Percentiles rank a stretch among this genome's conserved stretches.
These are phyloP conservation scores for Heliocybe sulcata DNA, from an alignment of 1,284 basidiomycete species.

Conservation along the genomic window DNA sequence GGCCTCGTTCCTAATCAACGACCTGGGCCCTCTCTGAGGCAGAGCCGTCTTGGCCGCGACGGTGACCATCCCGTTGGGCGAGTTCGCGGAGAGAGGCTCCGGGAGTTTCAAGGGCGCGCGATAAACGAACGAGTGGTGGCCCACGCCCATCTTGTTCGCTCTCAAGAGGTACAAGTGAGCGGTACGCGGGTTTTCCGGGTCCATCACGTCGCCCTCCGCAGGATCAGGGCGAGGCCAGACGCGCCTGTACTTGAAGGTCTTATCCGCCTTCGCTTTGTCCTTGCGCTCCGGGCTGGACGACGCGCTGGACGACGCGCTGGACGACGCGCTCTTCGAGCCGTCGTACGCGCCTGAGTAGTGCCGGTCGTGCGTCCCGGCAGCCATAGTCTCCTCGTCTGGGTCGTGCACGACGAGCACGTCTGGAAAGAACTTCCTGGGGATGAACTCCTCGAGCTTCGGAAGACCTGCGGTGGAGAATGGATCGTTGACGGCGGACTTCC, in stretches of 20 bases:
- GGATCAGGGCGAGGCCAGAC: conserved; percentile 10
- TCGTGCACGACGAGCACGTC: conserved; percentile 24
- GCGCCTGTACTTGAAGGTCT: conserved; percentile 15
- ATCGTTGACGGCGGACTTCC: conserved; percentile 1
- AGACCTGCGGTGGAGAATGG: conserved; percentile 8
- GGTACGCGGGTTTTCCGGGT: conserved; percentile 7
- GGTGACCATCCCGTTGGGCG: conserved; percentile 17
- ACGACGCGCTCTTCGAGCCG: no score
- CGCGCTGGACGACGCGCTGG: no score
- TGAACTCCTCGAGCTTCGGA: conserved; percentile 24
- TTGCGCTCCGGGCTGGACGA: no score
- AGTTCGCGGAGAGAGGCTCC: conserved; percentile 17
- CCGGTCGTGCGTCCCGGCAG: not conserved
- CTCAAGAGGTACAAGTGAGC: conserved; percentile 18
- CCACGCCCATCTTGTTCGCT: conserved; percentile 22
- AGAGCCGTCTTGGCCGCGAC: conserved; percentile 28
- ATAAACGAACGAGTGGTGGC: conserved; percentile 26
- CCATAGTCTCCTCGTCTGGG: conserved; percentile 9
- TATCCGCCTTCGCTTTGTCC: conserved; percentile 3
- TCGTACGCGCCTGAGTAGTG: not conserved
- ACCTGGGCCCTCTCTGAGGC: conserved; percentile 11
- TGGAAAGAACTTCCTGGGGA: conserved; percentile 23
- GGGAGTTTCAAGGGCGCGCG: conserved; percentile 25
- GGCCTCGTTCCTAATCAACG: conserved; percentile 30
- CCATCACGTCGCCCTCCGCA: not conserved